Conservation (phyloP, 192 early-diverging fungal species). For the Fimicolochytrium jonesii region DNA sequence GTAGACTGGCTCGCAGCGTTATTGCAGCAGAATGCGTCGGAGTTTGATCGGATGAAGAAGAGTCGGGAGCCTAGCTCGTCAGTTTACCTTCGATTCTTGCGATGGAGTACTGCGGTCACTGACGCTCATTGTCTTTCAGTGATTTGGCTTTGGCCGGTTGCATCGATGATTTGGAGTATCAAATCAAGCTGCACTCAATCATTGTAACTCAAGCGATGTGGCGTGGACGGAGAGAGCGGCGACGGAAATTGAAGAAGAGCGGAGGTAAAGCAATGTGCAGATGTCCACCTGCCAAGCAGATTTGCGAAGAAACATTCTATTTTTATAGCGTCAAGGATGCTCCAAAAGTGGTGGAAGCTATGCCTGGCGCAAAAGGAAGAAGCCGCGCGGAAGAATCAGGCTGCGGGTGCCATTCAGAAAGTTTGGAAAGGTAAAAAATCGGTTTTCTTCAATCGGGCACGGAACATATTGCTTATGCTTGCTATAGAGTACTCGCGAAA, state of each 20-base stretch:
- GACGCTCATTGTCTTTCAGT: too few species aligned
- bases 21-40: constrained; percentile 7
- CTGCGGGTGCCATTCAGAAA: background rate
- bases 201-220: constrained; percentile 3
- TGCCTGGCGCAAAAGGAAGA: background rate
- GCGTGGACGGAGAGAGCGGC: constrained; percentile 6
- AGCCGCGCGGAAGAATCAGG: background rate
- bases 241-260: background rate
- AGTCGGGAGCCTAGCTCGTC: background rate
- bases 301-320: too few species aligned
- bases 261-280: too few species aligned
- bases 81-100: too few species aligned
- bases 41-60: background rate
- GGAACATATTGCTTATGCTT: background rate
- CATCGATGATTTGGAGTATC: background rate
- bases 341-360: background rate
- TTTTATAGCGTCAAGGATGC: background rate
- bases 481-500: background rate
- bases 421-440: background rate
- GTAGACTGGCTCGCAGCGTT: constrained; percentile 15
- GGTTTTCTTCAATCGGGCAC: background rate
- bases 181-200: constrained; percentile 1
- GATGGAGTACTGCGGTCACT: too few species aligned
- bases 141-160: constrained; percentile 1
- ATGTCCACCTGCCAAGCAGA: too few species aligned